Evolutionary conservation across 306 rosid species (phyloP), one percentile per base, ranked within the genome.

Genomic region (Castanea sativa): DNA sequence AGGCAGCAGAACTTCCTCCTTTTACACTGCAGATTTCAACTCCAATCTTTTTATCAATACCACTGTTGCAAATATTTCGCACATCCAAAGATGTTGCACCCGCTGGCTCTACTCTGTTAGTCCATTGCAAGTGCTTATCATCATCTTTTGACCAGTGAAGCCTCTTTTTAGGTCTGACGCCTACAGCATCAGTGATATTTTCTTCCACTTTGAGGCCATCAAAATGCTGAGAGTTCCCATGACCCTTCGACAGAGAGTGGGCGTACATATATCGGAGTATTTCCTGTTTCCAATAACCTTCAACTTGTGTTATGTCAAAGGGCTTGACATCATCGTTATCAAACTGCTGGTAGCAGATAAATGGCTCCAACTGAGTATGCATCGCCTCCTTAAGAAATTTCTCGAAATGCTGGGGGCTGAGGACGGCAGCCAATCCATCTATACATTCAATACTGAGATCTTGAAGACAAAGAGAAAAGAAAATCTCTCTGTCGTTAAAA

Each of bases 381-480:
- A n/a, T 83, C 0, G 90, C 93, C 75, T 85, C 91, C 1, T 85
- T 86, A 87, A 64, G 83, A 73, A 86, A 91, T 85, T 84, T 88
- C 76, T 84, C 85, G 76, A 86, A 94, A 76, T 94, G 97, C 76
- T 78, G 86, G 35, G 92, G 97, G 74, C 97, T 88, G 89, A 94
- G 97, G 76, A 94, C 96, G 6, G 89, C 83, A 67, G 97, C 91
- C 88, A 90, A 79, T 74, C 97, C 99, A 90, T 94, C 99, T 74
- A 94, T 91, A 94, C 99, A 94, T 83, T 92, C 99, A 82, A 92
- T 86, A 82, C 95, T 94, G 87, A 94, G 95, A 90, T 92, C 97
- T 92, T 94, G 99, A 83, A 90, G 97, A 91, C 93, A 91, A 69
- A 88, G 95, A 84, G 99, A 92, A 81, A 86, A 91, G 89, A 91